Conservation (phyloP, 129 eudicot species). For the Artemisia argyi region DNA sequence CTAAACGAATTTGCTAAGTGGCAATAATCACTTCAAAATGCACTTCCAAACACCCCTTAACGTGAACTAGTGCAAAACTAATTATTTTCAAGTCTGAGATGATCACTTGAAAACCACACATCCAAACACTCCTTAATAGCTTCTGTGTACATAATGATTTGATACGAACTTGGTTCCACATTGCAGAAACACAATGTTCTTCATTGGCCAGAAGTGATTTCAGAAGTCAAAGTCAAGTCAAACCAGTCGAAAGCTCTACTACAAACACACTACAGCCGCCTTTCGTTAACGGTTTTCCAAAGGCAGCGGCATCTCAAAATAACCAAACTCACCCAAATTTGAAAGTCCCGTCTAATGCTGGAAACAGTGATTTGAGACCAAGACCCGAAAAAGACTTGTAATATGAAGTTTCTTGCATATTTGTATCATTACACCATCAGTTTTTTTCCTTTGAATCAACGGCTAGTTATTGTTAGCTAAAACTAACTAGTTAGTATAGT, state of each 20-base stretch:
- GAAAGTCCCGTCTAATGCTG: conserved; percentile 37
- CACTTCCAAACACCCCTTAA: no score
- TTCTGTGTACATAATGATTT: background rate
- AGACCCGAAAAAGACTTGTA: conserved; percentile 29
- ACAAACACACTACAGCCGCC: conserved; percentile 33
- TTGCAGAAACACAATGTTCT: conserved; percentile 67
- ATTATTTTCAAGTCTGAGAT: background rate
- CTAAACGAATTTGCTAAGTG: background rate
- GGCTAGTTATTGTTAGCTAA: background rate
- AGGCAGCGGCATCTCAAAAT: conserved; percentile 32
- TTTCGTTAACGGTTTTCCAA: conserved; percentile 41
- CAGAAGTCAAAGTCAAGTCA: conserved; percentile 31
- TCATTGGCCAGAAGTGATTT: conserved; percentile 63
- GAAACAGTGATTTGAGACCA: conserved; percentile 56
- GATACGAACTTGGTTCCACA: background rate
- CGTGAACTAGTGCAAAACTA: background rate
- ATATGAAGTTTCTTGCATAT: conserved; percentile 32
- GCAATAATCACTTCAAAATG: no score
- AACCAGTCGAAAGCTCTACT: conserved; percentile 26
- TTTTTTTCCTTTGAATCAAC: background rate
- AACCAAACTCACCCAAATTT: conserved; percentile 28
- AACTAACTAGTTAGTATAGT: conserved; percentile 16
- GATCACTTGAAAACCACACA: background rate
- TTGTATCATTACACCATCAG: conserved; percentile 32
- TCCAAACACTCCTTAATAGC: background rate